Conservation (phyloP, 2,329 filamentous ascomycete genomes). For the Madurella mycetomatis region DNA sequence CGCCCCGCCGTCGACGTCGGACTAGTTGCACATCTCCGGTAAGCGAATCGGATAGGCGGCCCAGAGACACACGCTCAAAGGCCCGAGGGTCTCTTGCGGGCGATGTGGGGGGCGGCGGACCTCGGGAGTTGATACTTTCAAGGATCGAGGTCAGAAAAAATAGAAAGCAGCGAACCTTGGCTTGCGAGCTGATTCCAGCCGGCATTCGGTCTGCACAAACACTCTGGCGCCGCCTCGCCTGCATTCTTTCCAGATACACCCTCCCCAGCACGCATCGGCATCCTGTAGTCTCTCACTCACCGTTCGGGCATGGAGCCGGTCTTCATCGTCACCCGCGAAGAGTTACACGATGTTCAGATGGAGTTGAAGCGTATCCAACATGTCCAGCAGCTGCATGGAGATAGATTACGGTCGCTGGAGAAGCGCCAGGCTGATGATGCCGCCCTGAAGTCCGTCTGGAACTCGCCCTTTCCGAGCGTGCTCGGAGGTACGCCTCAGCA, state of each 20-base stretch:
- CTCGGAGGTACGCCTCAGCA: slow-evolving; percentile 80
- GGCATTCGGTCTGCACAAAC: neutral
- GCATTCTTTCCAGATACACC: neutral
- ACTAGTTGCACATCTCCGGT: neutral
- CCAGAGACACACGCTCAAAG: slow-evolving; percentile 24
- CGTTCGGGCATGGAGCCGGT: slow-evolving; percentile 58
- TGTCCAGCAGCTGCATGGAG: slow-evolving; percentile 58
- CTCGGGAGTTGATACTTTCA: slow-evolving; percentile 24
- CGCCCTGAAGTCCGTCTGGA: slow-evolving; percentile 81
- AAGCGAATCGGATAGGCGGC: slow-evolving; percentile 2
- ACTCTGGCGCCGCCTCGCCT: slow-evolving; percentile 14
- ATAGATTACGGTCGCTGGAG: slow-evolving; percentile 58
- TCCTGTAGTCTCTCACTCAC: neutral
- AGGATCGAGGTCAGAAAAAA: slow-evolving; percentile 23
- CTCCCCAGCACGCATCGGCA: neutral
- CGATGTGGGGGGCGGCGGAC: slow-evolving; percentile 43
- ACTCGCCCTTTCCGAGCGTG: slow-evolving; percentile 85
- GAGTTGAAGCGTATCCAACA: slow-evolving; percentile 65
- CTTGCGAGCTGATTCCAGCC: neutral
- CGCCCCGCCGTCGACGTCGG: slow-evolving; percentile 1
- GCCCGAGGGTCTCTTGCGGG: slow-evolving; percentile 35
- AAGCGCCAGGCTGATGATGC: slow-evolving; percentile 65
- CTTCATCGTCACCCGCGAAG: slow-evolving; percentile 56
- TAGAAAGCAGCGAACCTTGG: slow-evolving; percentile 2
- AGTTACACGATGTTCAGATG: slow-evolving; percentile 65